A percentile compares a stretch with the other conserved stretches of the same genome.
Conservation (phyloP, 2,329 filamentous ascomycete genomes). For the Teratosphaeria pseudoeucalypti region DNA sequence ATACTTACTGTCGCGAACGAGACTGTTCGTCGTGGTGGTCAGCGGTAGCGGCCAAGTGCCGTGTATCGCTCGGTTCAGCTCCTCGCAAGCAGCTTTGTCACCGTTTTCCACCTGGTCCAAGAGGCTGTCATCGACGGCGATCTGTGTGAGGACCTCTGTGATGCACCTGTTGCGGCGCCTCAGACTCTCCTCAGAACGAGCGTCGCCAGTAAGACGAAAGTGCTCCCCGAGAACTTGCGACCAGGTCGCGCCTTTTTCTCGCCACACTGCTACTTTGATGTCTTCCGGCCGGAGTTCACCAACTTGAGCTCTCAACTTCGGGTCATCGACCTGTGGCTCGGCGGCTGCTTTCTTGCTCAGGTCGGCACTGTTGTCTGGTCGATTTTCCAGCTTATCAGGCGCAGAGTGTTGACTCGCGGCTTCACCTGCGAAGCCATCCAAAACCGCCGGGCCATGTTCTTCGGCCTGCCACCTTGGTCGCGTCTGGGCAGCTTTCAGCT, state of each 20-base stretch:
- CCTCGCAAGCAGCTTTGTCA: background rate
- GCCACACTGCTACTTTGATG: background rate
- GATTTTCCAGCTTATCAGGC: background rate
- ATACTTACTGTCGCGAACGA: background rate
- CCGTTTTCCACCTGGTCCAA: background rate
- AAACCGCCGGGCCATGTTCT: background rate
- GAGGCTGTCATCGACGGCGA: background rate
- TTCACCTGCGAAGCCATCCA: background rate
- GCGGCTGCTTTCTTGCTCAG: background rate
- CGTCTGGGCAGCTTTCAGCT: background rate
- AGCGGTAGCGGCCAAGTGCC: background rate
- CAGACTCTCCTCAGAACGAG: background rate
- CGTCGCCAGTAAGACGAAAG: background rate
- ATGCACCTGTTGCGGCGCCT: background rate
- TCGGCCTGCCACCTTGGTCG: background rate
- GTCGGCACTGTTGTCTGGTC: background rate
- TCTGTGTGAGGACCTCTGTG: background rate
- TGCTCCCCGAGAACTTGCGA: background rate
- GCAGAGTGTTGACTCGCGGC: background rate
- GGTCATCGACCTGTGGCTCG: background rate
- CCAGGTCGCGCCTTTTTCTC: background rate
- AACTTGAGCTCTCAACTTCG: background rate
- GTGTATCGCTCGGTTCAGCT: background rate
- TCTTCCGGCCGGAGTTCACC: conserved; percentile 2
- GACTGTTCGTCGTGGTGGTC: background rate